phyloP scores from a whole-genome alignment of 1,139 yeast species.

The Tardiomyces depauwii region DNA sequence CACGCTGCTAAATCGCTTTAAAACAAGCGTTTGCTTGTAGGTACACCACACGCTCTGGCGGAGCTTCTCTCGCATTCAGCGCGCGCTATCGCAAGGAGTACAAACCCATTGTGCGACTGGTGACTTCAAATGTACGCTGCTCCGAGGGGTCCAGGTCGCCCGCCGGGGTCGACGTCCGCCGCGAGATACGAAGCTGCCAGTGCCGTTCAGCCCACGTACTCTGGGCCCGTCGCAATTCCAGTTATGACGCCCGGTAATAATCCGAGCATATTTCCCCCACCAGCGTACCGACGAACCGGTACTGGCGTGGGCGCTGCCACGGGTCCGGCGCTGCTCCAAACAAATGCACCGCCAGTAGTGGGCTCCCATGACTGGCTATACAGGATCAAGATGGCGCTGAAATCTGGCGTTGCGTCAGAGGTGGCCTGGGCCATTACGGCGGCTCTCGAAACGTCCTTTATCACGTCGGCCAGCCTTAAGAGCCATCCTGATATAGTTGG shows the following conservation, averaged over 20 bases:
- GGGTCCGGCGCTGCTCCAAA: no score
- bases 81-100: no score
- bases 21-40: no score
- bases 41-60: no score
- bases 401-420: constrained; percentile 48
- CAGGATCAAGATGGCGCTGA: constrained; percentile 54
- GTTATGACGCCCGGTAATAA: constrained; percentile 26
- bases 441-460: constrained; percentile 41
- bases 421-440: constrained; percentile 56
- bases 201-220: no score
- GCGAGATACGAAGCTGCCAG: background rate
- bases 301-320: constrained; percentile 2
- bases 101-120: no score
- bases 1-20: no score
- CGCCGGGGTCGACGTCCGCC: background rate
- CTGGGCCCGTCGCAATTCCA: constrained; percentile 18
- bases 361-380: constrained; percentile 28
- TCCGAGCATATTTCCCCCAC: constrained; percentile 22
- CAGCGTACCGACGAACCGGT: constrained; percentile 10
- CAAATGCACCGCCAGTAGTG: constrained; percentile 13
- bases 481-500: constrained; percentile 5
- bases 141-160: background rate
- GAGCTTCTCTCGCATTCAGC: no score
- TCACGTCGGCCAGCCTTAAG: constrained; percentile 11
- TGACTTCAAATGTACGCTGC: background rate